A percentile compares a stretch with the other conserved stretches of the same genome.
Conservation (phyloP, 23 red algal genomes). For the Gracilaria caudata region DNA sequence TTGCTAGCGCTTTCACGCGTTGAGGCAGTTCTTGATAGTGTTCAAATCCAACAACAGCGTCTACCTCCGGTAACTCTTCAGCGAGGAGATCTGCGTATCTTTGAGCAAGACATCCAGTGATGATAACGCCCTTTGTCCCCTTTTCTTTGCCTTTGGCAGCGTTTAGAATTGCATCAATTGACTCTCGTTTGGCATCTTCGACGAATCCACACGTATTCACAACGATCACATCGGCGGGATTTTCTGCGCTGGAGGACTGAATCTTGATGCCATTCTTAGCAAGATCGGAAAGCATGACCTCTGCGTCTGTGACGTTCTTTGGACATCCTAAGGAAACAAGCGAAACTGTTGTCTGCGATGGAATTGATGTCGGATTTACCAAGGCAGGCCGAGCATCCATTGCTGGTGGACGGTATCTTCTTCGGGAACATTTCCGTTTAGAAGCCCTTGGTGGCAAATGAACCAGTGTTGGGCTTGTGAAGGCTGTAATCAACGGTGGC, state of each 20-base stretch:
- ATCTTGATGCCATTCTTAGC: slow-evolving; percentile 53
- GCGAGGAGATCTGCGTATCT: slow-evolving; percentile 90
- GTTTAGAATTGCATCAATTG: slow-evolving; percentile 80
- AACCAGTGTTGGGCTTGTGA: not conserved
- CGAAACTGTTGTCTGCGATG: slow-evolving; percentile 52
- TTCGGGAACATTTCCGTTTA: not conserved
- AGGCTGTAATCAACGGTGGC: not conserved
- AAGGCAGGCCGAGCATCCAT: not conserved
- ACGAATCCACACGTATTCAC: slow-evolving; percentile 98
- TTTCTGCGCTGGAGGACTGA: slow-evolving; percentile 20
- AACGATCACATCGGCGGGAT: slow-evolving; percentile 80
- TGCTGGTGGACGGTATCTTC: not conserved
- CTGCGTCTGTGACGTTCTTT: slow-evolving; percentile 98
- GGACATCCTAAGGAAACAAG: slow-evolving; percentile 93
- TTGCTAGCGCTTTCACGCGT: slow-evolving; percentile 37
- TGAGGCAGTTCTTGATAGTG: slow-evolving; percentile 79
- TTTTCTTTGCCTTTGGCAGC: slow-evolving; percentile 51
- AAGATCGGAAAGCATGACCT: slow-evolving; percentile 92
- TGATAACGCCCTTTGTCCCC: slow-evolving; percentile 71
- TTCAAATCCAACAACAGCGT: slow-evolving; percentile 97
- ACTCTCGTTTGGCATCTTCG: slow-evolving; percentile 92
- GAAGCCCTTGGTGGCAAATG: not conserved
- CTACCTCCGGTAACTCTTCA: slow-evolving; percentile 86
- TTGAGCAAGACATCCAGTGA: slow-evolving; percentile 98
- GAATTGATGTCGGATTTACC: not conserved